A percentile compares a stretch with the other conserved stretches of the same genome.
Evolutionary conservation across 2,329 filamentous ascomycete genomes (phyloP).

Genomic region (Capronia coronata): DNA sequence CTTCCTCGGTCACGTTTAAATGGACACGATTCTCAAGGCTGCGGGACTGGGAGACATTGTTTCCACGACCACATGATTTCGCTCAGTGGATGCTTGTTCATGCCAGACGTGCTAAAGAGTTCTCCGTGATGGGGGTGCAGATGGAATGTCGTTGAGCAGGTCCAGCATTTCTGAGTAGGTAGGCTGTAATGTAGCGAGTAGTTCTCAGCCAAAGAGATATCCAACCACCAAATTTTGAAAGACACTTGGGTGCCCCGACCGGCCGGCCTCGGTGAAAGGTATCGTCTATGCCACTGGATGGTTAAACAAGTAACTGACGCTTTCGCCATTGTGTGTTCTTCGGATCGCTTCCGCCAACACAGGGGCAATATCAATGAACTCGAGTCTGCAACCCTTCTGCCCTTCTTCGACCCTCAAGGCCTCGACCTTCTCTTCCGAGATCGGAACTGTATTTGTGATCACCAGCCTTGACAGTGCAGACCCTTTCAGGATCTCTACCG

Average conservation of each 20-base stretch:
- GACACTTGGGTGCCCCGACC: neutral
- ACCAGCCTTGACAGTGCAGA: constrained; percentile 72
- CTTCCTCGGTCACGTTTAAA: too few relatives aligned
- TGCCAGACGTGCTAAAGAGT: too few relatives aligned
- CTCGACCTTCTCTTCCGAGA: constrained; percentile 50
- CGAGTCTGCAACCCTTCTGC: constrained; percentile 73
- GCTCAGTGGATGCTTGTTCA: too few relatives aligned
- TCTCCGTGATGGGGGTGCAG: too few relatives aligned
- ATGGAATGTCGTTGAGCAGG: neutral
- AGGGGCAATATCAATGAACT: constrained; percentile 86
- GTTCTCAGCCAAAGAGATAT: neutral
- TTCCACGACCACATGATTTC: too few relatives aligned
- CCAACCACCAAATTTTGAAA: neutral
- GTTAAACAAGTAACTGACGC: constrained; percentile 47
- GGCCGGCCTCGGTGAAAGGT: neutral
- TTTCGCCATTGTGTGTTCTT: constrained; percentile 48
- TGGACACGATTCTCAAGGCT: too few relatives aligned
- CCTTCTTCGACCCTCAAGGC: constrained; percentile 25
- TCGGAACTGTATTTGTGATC: constrained; percentile 82
- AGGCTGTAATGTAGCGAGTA: neutral
- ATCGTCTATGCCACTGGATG: constrained; percentile 35
- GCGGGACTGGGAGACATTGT: too few relatives aligned
- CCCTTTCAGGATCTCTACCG: constrained; percentile 76
- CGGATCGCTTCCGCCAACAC: constrained; percentile 53
- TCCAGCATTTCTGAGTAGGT: neutral